Evolutionary conservation across 2,329 filamentous ascomycete species (phyloP).

Genomic region (Verticillium nubilum): DNA sequence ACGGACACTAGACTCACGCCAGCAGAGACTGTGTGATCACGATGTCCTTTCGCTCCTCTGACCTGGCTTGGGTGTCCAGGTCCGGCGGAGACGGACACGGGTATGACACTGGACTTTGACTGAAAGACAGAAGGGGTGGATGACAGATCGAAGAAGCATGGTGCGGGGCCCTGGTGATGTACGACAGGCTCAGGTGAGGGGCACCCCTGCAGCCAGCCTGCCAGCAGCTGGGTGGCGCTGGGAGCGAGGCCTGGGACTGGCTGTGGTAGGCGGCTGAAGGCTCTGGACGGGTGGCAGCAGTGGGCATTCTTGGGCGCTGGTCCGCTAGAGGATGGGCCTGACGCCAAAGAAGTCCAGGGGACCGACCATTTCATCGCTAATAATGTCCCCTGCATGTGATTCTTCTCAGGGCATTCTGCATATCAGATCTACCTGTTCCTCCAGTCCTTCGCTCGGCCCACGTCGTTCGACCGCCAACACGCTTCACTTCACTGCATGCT

Average conservation of each 20-base stretch:
- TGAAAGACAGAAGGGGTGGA: too few relatives aligned
- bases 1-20: background rate
- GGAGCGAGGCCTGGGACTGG: background rate
- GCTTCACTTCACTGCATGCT: background rate
- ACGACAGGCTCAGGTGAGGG: background rate
- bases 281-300: background rate
- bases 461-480: background rate
- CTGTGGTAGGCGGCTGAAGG: background rate
- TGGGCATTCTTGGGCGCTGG: background rate
- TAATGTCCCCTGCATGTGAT: background rate
- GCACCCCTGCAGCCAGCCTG: background rate
- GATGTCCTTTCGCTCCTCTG: background rate
- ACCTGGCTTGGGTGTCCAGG: background rate
- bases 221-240: background rate
- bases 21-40: background rate
- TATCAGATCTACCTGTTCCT: background rate
- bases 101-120: background rate
- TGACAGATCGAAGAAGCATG: background rate
- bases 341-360: background rate
- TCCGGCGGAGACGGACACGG: background rate
- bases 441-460: background rate
- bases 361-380: background rate
- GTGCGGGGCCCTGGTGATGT: background rate
- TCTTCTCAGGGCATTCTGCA: background rate
- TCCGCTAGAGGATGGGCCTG: background rate